Conservation (phyloP, 192 early-diverging fungal genomes). For the Chytriomyces sp. region DNA sequence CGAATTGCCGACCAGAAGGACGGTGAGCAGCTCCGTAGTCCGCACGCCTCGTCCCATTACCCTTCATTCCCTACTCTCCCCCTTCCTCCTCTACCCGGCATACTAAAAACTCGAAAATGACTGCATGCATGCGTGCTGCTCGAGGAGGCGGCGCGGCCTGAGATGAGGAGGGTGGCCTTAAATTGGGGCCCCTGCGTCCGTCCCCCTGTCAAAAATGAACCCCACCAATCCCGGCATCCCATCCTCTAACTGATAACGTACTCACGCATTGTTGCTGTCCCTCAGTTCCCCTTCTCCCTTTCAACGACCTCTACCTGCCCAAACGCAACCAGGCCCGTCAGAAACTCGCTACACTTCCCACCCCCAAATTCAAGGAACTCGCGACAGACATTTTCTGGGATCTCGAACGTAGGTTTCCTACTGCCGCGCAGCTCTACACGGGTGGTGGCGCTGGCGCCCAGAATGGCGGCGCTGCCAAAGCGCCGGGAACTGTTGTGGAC, state of each 20-base stretch:
- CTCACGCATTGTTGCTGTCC: too few species aligned
- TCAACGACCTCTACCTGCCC: constrained; percentile 82
- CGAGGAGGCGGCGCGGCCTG: too few species aligned
- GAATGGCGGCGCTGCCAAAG: constrained; percentile 5
- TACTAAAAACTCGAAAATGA: too few species aligned
- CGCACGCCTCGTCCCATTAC: neutral
- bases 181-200: too few species aligned
- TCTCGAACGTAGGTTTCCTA: constrained; percentile 47
- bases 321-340: constrained; percentile 97
- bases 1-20: constrained; percentile 57
- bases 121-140: too few species aligned
- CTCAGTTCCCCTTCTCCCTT: constrained; percentile 81
- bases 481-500: neutral
- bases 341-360: constrained; percentile 88
- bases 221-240: too few species aligned
- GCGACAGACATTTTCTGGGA: constrained; percentile 81
- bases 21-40: constrained; percentile 49
- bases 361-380: constrained; percentile 85
- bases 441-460: constrained; percentile 49
- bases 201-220: too few species aligned
- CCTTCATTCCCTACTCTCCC: neutral
- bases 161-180: too few species aligned
- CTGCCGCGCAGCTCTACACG: constrained; percentile 31
- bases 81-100: too few species aligned
- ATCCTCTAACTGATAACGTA: too few species aligned